Base-by-base conservation (phyloP, 805 yeast species). In the Tetrapisispora phaffii region DNA sequence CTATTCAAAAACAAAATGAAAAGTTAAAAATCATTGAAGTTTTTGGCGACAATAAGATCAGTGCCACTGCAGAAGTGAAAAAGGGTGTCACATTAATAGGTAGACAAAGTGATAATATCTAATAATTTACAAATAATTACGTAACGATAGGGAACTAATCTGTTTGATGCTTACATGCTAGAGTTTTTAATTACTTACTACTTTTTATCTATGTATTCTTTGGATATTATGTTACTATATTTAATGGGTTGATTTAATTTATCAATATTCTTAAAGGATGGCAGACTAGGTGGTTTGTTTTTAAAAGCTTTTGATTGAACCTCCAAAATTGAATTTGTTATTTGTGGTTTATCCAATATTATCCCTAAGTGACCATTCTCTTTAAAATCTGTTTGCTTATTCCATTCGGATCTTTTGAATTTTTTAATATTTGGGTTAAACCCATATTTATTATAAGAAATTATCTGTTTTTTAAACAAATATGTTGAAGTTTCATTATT, bases 11-110 rank as follows among this genome's bases (percentile, higher is more conserved):
- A 23, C 71, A 74, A 10, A 85, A 93, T 50, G 74, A 79, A 0
- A 75, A 75, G 39, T 63, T 90, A 46, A 71, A 73, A 39, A 70
- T 84, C 15, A 58, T 90, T 45, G 94, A 86, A 54, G 89, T 86
- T 15, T 87, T 81, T 60, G 96, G 96, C 1, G 71, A 82, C 57
- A 85, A 83, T 57, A 68, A 78, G 54, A 76, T 87, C 47, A 76
- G 88, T 1, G 65, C 71, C 8, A 68, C 69, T 22, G 82, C 85
- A 1, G 63, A 61, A 3, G 60, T 74, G 1, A 67, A 82, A 44
- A 66, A 68, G 5, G 82, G 79, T 13, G 59, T 85, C 33, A 73
- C 75, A 45, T 68, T 85, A 7, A 77, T 85, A 46, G 95, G 95
- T 6, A 71, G 90, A 49, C 88, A 83, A 59, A 77, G 81, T 54